phyloP scores from a whole-genome alignment of 78 protist genomes.

The Pelomyxa schiedti region DNA sequence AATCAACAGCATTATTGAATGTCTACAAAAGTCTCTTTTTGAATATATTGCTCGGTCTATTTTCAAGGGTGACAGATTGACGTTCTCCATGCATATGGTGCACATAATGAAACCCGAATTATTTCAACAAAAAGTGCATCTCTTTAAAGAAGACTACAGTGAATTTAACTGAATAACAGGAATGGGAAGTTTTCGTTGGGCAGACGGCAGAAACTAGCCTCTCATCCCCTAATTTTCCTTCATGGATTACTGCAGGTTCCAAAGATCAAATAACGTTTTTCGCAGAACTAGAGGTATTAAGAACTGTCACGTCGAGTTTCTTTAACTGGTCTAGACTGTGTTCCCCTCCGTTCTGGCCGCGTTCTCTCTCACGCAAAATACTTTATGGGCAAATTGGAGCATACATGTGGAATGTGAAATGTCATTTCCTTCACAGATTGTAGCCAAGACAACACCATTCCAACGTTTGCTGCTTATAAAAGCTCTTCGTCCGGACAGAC shows the following conservation, averaged over 20 bases:
- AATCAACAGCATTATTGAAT: not conserved
- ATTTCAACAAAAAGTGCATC: not conserved
- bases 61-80: slow-evolving; percentile 65
- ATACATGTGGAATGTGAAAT: not conserved
- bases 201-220: not conserved
- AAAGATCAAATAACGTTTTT: not conserved
- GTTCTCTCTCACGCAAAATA: not conserved
- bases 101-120: slow-evolving; percentile 20
- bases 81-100: slow-evolving; percentile 44
- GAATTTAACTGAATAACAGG: too few relatives aligned
- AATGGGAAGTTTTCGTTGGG: slow-evolving; percentile 43
- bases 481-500: slow-evolving; percentile 65
- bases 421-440: not conserved
- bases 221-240: not conserved
- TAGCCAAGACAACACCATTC: slow-evolving; percentile 6
- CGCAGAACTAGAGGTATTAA: not conserved
- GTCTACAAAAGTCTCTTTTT: slow-evolving; percentile 1
- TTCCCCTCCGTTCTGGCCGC: not conserved
- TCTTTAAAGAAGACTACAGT: too few relatives aligned
- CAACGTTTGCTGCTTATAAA: slow-evolving; percentile 45
- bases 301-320: too few relatives aligned
- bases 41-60: slow-evolving; percentile 38
- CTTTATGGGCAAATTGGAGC: not conserved
- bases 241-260: not conserved
- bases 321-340: not conserved